These are phyloP conservation scores for Clarkia xantiana DNA, from an alignment of 345 rosid species.

Conservation along the genomic window DNA sequence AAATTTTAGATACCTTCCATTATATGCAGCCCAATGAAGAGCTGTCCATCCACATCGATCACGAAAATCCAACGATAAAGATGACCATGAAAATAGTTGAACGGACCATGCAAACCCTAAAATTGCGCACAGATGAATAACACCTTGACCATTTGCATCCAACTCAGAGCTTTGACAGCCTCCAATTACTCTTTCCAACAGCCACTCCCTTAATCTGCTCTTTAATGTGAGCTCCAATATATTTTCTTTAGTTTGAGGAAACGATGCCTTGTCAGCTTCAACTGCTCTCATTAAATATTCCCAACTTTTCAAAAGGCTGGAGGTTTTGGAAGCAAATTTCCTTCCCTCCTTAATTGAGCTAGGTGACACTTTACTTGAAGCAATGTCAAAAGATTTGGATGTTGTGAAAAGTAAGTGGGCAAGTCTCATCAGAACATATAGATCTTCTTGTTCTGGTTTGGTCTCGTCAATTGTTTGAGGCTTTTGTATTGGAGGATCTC, in stretches of 20 bases:
- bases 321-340: conserved; percentile 37
- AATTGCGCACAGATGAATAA: conserved; percentile 78
- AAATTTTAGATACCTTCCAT: conserved; percentile 39
- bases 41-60: conserved; percentile 96
- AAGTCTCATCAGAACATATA: conserved; percentile 67
- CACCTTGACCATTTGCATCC: conserved; percentile 74
- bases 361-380: conserved; percentile 43
- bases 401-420: conserved; percentile 57
- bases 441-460: conserved; percentile 47
- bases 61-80: conserved; percentile 64
- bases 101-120: conserved; percentile 87
- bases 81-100: conserved; percentile 54
- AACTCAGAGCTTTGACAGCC: conserved; percentile 42
- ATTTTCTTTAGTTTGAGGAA: conserved; percentile 49
- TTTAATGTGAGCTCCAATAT: conserved; percentile 58
- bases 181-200: conserved; percentile 59
- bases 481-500: conserved; percentile 20
- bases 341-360: conserved; percentile 43
- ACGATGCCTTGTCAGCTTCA: conserved; percentile 29
- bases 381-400: conserved; percentile 42
- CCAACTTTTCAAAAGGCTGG: conserved; percentile 46
- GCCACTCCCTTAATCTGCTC: conserved; percentile 73
- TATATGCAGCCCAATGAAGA: conserved; percentile 95
- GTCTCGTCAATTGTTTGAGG: conserved; percentile 25
- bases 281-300: conserved; percentile 42